These are phyloP conservation scores for Saururus chinensis DNA, from an alignment of 164 flowering plant genomes.

Conservation along the genomic window DNA sequence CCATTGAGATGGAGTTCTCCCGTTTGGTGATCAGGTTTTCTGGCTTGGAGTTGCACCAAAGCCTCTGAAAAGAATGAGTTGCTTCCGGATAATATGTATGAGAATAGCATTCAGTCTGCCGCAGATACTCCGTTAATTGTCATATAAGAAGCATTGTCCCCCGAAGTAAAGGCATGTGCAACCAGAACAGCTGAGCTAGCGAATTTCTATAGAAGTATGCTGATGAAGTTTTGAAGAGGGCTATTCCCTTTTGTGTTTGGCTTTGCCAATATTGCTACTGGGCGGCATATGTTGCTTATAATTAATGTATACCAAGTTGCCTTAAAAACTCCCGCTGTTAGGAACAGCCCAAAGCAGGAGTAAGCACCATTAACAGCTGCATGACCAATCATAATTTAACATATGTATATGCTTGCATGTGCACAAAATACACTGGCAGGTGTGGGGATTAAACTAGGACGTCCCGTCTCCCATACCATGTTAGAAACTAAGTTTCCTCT, in stretches of 20 bases:
- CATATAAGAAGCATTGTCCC: slow-evolving; percentile 41
- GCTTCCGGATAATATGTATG: slow-evolving; percentile 51
- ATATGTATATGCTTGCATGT: too few relatives aligned
- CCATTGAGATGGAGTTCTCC: slow-evolving; percentile 29
- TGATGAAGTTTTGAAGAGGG: slow-evolving; percentile 3
- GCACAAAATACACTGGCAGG: too few relatives aligned
- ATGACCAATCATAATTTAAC: too few relatives aligned
- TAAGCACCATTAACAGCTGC: too few relatives aligned
- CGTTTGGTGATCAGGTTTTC: slow-evolving; percentile 47
- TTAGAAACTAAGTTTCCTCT: too few relatives aligned
- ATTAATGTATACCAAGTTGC: too few relatives aligned
- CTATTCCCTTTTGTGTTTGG: too few relatives aligned
- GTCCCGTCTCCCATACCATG: too few relatives aligned
- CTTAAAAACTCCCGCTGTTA: too few relatives aligned
- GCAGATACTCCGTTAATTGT: slow-evolving; percentile 39
- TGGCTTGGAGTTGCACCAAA: slow-evolving; percentile 96
- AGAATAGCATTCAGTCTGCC: slow-evolving; percentile 33
- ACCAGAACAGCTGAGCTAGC: slow-evolving; percentile 43
- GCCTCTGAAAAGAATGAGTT: slow-evolving; percentile 49
- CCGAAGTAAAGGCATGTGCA: slow-evolving; percentile 47
- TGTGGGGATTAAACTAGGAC: too few relatives aligned
- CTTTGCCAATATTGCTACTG: background rate
- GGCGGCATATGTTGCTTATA: background rate
- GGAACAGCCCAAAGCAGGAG: too few relatives aligned
- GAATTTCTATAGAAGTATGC: slow-evolving; percentile 57